A percentile compares a stretch with the other conserved stretches of the same genome.
phyloP scores from a whole-genome alignment of 176 grass and related monocot genomes.

The Oryza brachyantha region DNA sequence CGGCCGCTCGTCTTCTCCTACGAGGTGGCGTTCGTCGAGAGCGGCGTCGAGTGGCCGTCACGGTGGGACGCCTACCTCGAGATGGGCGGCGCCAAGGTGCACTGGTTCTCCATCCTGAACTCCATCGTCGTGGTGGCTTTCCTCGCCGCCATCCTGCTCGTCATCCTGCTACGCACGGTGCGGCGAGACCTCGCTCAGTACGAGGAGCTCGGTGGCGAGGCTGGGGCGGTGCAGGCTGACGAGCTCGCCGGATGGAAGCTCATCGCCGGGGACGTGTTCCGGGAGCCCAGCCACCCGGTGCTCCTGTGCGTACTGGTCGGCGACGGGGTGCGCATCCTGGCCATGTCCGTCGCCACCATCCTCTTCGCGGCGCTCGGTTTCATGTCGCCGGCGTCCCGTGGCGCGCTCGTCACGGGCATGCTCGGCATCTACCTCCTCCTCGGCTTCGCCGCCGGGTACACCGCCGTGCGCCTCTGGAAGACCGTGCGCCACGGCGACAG shows the following conservation, averaged over 20 bases:
- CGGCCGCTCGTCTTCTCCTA: slow-evolving; percentile 50
- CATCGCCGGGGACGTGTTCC: slow-evolving; percentile 48
- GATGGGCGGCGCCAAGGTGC: slow-evolving; percentile 62
- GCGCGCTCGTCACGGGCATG: slow-evolving; percentile 61
- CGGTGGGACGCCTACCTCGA: slow-evolving; percentile 70
- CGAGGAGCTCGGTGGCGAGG: slow-evolving; percentile 41
- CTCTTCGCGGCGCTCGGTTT: slow-evolving; percentile 74
- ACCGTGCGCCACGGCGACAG: slow-evolving; percentile 36
- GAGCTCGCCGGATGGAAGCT: slow-evolving; percentile 69
- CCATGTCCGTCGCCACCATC: slow-evolving; percentile 64
- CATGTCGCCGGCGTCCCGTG: slow-evolving; percentile 67
- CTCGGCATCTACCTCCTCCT: slow-evolving; percentile 57
- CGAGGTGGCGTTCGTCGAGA: slow-evolving; percentile 51
- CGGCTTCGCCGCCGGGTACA: slow-evolving; percentile 43
- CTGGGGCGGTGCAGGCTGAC: neutral
- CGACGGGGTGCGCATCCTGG: slow-evolving; percentile 63
- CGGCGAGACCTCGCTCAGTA: slow-evolving; percentile 58
- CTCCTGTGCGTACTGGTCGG: slow-evolving; percentile 60
- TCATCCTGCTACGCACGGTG: slow-evolving; percentile 67
- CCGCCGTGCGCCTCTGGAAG: slow-evolving; percentile 53
- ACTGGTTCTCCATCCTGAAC: slow-evolving; percentile 79
- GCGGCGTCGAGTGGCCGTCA: slow-evolving; percentile 56
- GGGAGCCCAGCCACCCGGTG: slow-evolving; percentile 36
- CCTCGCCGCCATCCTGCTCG: slow-evolving; percentile 58
- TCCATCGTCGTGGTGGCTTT: slow-evolving; percentile 59